A percentile compares a stretch with the other conserved stretches of the same genome.
phyloP scores from a whole-genome alignment of 2,329 filamentous ascomycete genomes.

The Lizonia empirigonia region DNA sequence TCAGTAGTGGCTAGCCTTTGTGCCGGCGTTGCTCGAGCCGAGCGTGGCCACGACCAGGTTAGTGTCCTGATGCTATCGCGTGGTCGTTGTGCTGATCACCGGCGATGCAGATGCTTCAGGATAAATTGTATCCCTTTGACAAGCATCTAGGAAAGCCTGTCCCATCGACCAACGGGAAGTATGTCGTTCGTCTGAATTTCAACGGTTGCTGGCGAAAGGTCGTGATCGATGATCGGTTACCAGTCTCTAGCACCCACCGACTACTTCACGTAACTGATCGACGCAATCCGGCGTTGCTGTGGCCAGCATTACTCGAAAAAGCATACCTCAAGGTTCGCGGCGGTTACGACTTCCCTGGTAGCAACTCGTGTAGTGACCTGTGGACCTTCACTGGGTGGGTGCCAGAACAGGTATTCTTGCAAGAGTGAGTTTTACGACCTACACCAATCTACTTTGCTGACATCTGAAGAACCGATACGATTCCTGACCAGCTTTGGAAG shows the following conservation, averaged over 20 bases:
- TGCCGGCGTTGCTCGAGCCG: slow-evolving; percentile 73
- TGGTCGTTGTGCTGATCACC: slow-evolving; percentile 8
- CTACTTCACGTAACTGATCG: slow-evolving; percentile 87
- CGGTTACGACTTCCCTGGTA: slow-evolving; percentile 96
- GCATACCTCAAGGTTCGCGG: slow-evolving; percentile 94
- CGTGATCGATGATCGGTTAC: slow-evolving; percentile 85
- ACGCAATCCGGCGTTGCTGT: slow-evolving; percentile 78
- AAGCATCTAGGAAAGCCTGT: slow-evolving; percentile 59
- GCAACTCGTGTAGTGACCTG: slow-evolving; percentile 93
- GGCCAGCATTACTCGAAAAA: slow-evolving; percentile 93
- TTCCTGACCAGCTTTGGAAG: slow-evolving; percentile 76
- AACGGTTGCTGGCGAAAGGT: slow-evolving; percentile 92
- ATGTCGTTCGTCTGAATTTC: slow-evolving; percentile 90
- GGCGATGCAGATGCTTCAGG: slow-evolving; percentile 66
- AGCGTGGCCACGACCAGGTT: slow-evolving; percentile 72
- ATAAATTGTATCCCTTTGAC: slow-evolving; percentile 78
- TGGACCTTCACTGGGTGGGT: slow-evolving; percentile 96
- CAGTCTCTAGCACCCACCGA: slow-evolving; percentile 73
- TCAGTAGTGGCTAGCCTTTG: slow-evolving; percentile 96
- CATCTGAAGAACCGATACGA: slow-evolving; percentile 70
- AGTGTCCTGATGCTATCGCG: slow-evolving; percentile 18
- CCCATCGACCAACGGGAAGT: slow-evolving; percentile 81
- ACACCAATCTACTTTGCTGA: slow-evolving; percentile 11
- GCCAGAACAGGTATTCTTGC: slow-evolving; percentile 90
- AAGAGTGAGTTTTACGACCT: slow-evolving; percentile 58